Conservation (phyloP, 2,329 filamentous ascomycete species). For the Penicillium freii region DNA sequence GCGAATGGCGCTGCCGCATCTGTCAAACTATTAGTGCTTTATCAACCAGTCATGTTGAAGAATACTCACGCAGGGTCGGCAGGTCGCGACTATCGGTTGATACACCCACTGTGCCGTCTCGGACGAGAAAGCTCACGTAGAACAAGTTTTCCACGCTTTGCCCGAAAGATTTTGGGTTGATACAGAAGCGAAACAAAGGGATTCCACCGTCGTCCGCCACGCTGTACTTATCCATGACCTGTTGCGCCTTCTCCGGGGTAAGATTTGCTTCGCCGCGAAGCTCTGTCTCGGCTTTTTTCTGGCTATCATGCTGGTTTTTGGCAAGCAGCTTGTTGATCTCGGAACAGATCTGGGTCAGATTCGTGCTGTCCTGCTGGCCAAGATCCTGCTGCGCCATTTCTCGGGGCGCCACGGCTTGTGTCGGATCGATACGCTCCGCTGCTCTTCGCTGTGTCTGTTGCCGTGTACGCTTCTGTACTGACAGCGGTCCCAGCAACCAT, state of each 20-base stretch:
- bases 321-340: constrained; percentile 65
- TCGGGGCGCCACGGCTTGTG: constrained; percentile 70
- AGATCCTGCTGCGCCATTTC: constrained; percentile 74
- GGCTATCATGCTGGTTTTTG: constrained; percentile 43
- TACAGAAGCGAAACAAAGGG: constrained; percentile 78
- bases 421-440: constrained; percentile 63
- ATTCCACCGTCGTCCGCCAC: constrained; percentile 69
- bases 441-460: constrained; percentile 69
- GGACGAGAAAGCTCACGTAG: constrained; percentile 90
- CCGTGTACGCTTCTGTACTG: constrained; percentile 79
- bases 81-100: constrained; percentile 68
- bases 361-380: constrained; percentile 71
- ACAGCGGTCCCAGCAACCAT: constrained; percentile 84
- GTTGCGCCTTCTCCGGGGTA: constrained; percentile 40
- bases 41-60: neutral
- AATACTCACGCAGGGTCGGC: constrained; percentile 72
- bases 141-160: constrained; percentile 97
- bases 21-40: constrained; percentile 28
- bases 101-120: constrained; percentile 78
- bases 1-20: constrained; percentile 47
- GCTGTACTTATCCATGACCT: constrained; percentile 63
- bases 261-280: constrained; percentile 32
- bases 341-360: constrained; percentile 74
- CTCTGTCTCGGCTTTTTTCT: constrained; percentile 51
- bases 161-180: constrained; percentile 86